Evolutionary conservation across 2,329 filamentous ascomycete genomes (phyloP), one percentile per base, ranked within the genome.

Genomic region (Thermoascus crustaceus): DNA sequence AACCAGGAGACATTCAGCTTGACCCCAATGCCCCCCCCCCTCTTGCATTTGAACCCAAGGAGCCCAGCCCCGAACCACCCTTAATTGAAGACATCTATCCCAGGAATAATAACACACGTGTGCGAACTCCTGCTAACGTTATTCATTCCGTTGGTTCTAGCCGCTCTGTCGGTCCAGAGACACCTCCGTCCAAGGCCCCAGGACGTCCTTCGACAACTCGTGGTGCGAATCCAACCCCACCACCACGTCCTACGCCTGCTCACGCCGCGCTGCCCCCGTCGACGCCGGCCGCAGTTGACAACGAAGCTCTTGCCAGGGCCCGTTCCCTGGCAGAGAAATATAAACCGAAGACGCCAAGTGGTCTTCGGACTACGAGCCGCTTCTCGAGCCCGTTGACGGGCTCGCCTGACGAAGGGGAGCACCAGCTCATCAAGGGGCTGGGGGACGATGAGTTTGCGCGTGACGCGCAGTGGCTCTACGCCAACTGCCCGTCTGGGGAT

Each of bases 281-380:
- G 13, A 47, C 53, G 7, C 42, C 50, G 10, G 43, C 44, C 7
- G 47, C 47, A 19, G 33, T 47, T 30, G 48, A 53, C 19, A 42
- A 46, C 7, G 42, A 48, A 10, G 55, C 57, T 11, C 51, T 63
- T n/a, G 57, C 50, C n/a, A 55, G 52, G 34, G 57, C 50, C 30
- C 55, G 60, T 25, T 52, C 52, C 26, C 53, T 55, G 29, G 59
- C 59, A 2, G 55, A 65, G 41, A 61, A 59, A 27, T 64, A 65
- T 48, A 63, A 61, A 30, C 64, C 65, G 1, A 63, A 61, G 40
- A 60, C 54, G 4, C 61, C 63, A 3, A 66, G 63, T 40, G 53
- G 61, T 4, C 56, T 67, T 24, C 59, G 63, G 27, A 55, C 58
- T 27, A 44, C 57, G n/a, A 46, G 49, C 26, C 44, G 46, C n/a